Base-by-base conservation (phyloP, 208 protist genomes). In the Leishmania mexicana region DNA sequence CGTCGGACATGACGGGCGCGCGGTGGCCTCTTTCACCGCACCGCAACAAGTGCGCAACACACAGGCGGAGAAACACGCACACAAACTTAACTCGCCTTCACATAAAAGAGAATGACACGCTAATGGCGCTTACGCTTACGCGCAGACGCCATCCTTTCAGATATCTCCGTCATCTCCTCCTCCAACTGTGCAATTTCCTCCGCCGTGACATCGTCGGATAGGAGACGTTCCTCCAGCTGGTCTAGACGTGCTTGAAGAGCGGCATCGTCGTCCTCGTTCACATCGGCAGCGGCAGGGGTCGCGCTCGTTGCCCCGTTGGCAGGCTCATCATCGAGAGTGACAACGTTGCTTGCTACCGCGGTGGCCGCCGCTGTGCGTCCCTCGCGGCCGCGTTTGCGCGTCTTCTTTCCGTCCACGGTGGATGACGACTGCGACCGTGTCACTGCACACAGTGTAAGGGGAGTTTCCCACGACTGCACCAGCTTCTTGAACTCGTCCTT, bases 311-410 rank as follows among this genome's bases (percentile, higher is more conserved):
- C 53, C 21, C 54, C 70, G 71, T 47, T 76, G 47, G 24, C 35
- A 28, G 17, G 31, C 42, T 86, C 72, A 35, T 53, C 72, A 47
- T 31, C 54, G 51, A 19, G 24, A 54, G 28, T 35, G 31, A 68
- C 64, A 21, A 21, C 53, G 72, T 40, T n/a, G 73, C 70, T 74
- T 51, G 73, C 49, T 8, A 40, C 62, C 19, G 78, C 88, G 8
- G 75, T 81, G 1, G 80, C 79, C 0, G 81, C 87, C 5, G 81
- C 87, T 0, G 81, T 87, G n/a, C 93, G 87, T 11, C 90, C 91
- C 75, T 94, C 90, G 3, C 94, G 85, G 0, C 94, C 92, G n/a
- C 94, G 89, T 81, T 97, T 97, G 1, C 94, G 89, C 35, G 88
- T 75, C 74, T 95, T 95, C 64, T 89, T 90, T 17, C 90, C 87